A percentile compares a stretch with the other conserved stretches of the same genome.
phyloP scores from a whole-genome alignment of 2,329 filamentous ascomycete genomes.

The Niveomyces coronatus region DNA sequence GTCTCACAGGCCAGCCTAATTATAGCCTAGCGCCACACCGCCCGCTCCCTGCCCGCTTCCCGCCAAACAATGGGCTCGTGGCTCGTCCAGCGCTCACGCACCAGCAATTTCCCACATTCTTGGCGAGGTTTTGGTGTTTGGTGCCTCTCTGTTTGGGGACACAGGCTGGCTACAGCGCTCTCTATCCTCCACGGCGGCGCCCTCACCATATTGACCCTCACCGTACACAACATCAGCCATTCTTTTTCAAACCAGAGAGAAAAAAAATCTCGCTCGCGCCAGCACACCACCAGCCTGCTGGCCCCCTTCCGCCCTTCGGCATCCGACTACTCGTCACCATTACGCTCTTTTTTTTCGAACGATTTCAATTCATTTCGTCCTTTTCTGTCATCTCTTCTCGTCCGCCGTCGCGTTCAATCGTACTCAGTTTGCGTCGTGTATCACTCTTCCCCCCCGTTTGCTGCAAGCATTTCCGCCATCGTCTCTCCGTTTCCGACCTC shows the following conservation, averaged over 20 bases:
- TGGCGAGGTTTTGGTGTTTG: constrained; percentile 7
- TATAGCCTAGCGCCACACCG: no score
- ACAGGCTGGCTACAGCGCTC: not conserved
- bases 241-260: constrained; percentile 7
- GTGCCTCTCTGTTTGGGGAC: not conserved
- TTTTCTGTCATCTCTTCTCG: constrained; percentile 1
- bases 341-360: constrained; percentile 4
- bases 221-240: constrained; percentile 1
- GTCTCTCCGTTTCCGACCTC: constrained; percentile 3
- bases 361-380: not conserved
- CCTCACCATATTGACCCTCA: not conserved
- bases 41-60: no score
- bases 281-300: constrained; percentile 1
- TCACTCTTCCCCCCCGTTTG: not conserved
- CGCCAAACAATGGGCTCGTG: no score
- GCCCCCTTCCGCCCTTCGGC: constrained; percentile 8
- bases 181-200: not conserved
- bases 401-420: not conserved
- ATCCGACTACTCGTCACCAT: constrained; percentile 3
- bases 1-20: no score
- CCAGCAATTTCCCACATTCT: constrained; percentile 29
- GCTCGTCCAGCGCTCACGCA: no score
- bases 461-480: not conserved
- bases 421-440: constrained; percentile 4
- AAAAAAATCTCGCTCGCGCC: constrained; percentile 4